phyloP scores from a whole-genome alignment of 805 yeast species.

The Candida chauliodis region DNA sequence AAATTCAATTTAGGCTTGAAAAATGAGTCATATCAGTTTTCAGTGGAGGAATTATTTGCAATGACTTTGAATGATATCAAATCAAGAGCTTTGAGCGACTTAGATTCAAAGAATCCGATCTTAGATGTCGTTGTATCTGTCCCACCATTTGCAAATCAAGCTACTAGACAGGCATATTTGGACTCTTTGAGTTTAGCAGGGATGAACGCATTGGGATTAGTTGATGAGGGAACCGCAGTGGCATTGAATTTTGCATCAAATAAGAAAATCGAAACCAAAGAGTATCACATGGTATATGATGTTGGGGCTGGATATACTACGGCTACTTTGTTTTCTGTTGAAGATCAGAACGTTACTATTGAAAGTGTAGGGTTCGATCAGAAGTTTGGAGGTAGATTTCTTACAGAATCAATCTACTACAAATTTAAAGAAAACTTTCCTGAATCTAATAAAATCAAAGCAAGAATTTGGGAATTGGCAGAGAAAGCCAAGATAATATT shows the following conservation, averaged over 20 bases:
- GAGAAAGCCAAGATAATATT: conserved; percentile 85
- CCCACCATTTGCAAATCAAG: conserved; percentile 64
- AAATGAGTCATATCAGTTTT: conserved; percentile 28
- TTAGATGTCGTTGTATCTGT: conserved; percentile 72
- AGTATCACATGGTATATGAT: conserved; percentile 74
- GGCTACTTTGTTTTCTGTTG: conserved; percentile 76
- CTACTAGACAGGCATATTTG: conserved; percentile 64
- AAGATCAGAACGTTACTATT: conserved; percentile 46
- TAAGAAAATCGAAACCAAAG: conserved; percentile 38
- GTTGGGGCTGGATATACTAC: conserved; percentile 91
- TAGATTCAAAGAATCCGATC: conserved; percentile 52
- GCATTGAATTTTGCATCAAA: conserved; percentile 76
- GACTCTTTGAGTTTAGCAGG: conserved; percentile 76
- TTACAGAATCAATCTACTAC: conserved; percentile 65
- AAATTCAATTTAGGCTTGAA: conserved; percentile 48
- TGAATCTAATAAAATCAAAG: conserved; percentile 47
- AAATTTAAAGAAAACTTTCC: conserved; percentile 58
- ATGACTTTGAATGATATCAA: conserved; percentile 73
- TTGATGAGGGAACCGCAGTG: conserved; percentile 91
- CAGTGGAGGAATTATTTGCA: conserved; percentile 77
- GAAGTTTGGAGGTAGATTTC: conserved; percentile 69
- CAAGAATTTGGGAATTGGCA: conserved; percentile 74
- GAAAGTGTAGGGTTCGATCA: conserved; percentile 70
- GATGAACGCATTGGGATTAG: conserved; percentile 58
- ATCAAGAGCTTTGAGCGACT: conserved; percentile 57